Evolutionary conservation across 2,329 filamentous ascomycete genomes (phyloP).

Genomic region (Exophiala aquamarina): DNA sequence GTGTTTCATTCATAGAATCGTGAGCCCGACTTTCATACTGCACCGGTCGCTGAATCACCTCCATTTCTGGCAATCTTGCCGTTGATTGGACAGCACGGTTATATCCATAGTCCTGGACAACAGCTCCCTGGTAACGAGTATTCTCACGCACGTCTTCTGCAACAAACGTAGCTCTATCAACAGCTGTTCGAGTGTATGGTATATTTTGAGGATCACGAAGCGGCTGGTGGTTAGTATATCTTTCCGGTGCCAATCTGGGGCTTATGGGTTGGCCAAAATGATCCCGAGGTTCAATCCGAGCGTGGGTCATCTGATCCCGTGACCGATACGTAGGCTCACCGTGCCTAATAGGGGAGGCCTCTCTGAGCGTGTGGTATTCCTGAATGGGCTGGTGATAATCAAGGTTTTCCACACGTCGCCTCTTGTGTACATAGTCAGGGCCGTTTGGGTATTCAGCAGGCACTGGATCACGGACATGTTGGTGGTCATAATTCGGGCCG

Average conservation of each 20-base stretch:
- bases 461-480: constrained; percentile 4
- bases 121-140: constrained; percentile 1
- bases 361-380: constrained; percentile 7
- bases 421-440: constrained; percentile 12
- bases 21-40: constrained; percentile 6
- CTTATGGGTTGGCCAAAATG: constrained; percentile 14
- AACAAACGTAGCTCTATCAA: constrained; percentile 3
- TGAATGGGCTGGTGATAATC: not conserved
- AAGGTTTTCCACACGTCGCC: constrained; percentile 17
- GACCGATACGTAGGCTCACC: constrained; percentile 13
- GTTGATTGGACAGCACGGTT: not conserved
- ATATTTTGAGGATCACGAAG: not conserved
- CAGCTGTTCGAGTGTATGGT: not conserved
- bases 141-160: constrained; percentile 10
- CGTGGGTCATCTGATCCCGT: constrained; percentile 5
- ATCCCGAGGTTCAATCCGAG: constrained; percentile 8
- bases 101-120: constrained; percentile 1
- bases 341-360: constrained; percentile 10
- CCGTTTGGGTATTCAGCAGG: constrained; percentile 11
- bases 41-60: constrained; percentile 3
- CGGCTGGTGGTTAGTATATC: constrained; percentile 13
- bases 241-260: constrained; percentile 5
- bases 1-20: constrained; percentile 13
- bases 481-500: constrained; percentile 6
- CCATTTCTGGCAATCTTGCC: constrained; percentile 3